Evolutionary conservation across 2,329 filamentous ascomycete genomes (phyloP).

Genomic region (Neophaeococcomyces aloes): DNA sequence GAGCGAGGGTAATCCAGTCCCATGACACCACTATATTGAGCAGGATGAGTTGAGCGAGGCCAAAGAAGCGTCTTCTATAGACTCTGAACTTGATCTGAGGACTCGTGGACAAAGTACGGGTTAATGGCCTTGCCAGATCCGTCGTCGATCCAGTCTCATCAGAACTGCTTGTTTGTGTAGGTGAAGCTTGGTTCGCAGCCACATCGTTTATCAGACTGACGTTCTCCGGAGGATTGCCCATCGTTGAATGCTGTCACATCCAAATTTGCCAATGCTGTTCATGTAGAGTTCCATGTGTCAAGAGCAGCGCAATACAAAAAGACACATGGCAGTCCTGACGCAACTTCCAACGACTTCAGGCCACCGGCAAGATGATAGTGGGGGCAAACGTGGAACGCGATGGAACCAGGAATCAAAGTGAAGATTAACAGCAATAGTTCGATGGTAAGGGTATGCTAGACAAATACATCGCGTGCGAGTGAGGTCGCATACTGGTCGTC

Average conservation of each 20-base stretch:
- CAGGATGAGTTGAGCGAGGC: constrained; percentile 68
- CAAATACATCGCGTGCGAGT: too few relatives aligned
- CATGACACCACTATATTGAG: constrained; percentile 90
- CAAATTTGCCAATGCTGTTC: not conserved
- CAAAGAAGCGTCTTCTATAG: constrained; percentile 85
- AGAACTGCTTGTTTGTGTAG: not conserved
- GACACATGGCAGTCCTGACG: too few relatives aligned
- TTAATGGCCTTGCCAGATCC: constrained; percentile 7
- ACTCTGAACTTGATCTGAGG: constrained; percentile 36
- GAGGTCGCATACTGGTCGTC: too few relatives aligned
- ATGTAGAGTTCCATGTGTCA: not conserved
- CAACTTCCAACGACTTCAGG: too few relatives aligned
- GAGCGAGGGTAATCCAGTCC: constrained; percentile 93
- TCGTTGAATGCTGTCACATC: constrained; percentile 8
- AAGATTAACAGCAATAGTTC: too few relatives aligned
- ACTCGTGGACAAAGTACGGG: constrained; percentile 14
- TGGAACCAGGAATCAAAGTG: too few relatives aligned
- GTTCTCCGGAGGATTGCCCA: constrained; percentile 1
- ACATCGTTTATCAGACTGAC: not conserved
- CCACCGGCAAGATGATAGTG: too few relatives aligned
- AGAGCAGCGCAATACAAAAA: not conserved
- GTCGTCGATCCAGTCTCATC: constrained; percentile 1
- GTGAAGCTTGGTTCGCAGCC: not conserved
- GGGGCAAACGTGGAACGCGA: too few relatives aligned
- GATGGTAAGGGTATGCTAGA: too few relatives aligned